Conservation (phyloP, 2,329 filamentous ascomycete species). For the Aureobasidium sp. region DNA sequence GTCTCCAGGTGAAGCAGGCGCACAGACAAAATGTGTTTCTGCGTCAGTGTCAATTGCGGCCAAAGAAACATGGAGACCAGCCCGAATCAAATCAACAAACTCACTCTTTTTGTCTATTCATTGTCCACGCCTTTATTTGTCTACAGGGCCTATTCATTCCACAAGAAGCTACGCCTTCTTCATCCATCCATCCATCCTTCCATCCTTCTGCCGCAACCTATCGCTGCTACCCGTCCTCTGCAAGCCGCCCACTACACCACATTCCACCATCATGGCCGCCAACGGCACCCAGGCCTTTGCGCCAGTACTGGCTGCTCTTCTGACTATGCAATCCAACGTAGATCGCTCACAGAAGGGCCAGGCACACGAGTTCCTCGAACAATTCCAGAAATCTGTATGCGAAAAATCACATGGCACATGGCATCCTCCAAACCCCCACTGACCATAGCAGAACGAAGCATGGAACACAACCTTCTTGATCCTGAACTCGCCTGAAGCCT, state of each 20-base stretch:
- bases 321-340: conserved; percentile 79
- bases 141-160: not conserved
- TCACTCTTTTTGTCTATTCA: not conserved
- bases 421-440: not conserved
- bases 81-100: not conserved
- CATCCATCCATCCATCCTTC: not conserved
- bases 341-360: conserved; percentile 77
- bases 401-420: not conserved
- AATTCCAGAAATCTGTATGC: conserved; percentile 90
- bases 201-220: not conserved
- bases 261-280: conserved; percentile 24
- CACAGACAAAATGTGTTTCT: not conserved
- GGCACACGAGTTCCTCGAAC: conserved; percentile 83
- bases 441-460: conserved; percentile 60
- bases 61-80: not conserved
- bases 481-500: conserved; percentile 65
- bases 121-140: not conserved
- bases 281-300: conserved; percentile 63
- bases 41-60: conserved; percentile 6
- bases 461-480: conserved; percentile 86
- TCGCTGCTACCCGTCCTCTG: not conserved
- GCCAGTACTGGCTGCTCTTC: conserved; percentile 79
- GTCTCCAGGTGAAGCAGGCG: not conserved
- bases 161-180: not conserved
- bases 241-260: not conserved